These are phyloP conservation scores for Ascochyta rabiei DNA, from an alignment of 2,329 filamentous ascomycete genomes.

Conservation along the genomic window DNA sequence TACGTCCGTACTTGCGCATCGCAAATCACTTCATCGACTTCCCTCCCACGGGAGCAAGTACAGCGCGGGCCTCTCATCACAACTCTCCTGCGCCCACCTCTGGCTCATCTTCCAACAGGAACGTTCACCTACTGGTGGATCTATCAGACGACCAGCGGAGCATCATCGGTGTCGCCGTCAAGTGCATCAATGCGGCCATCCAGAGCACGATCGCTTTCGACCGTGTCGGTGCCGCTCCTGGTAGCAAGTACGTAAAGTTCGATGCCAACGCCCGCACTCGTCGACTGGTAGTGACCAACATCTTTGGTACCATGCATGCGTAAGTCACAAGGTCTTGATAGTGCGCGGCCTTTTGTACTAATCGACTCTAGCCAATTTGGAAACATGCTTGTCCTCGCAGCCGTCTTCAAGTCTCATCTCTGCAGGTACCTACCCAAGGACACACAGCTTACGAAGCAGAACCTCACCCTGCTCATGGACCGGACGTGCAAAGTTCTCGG, in stretches of 20 bases:
- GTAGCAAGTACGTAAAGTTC: slow-evolving; percentile 48
- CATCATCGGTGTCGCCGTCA: slow-evolving; percentile 35
- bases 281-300: slow-evolving; percentile 87
- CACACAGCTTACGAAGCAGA: slow-evolving; percentile 33
- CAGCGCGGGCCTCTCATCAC: slow-evolving; percentile 28
- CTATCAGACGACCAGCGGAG: slow-evolving; percentile 32
- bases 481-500: slow-evolving; percentile 77
- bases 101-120: slow-evolving; percentile 22
- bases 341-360: slow-evolving; percentile 7
- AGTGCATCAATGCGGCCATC: slow-evolving; percentile 66
- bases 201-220: slow-evolving; percentile 86
- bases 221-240: slow-evolving; percentile 54
- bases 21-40: slow-evolving; percentile 59
- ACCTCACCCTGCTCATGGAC: slow-evolving; percentile 33
- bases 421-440: slow-evolving; percentile 39
- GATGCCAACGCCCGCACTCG: slow-evolving; percentile 61
- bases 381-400: slow-evolving; percentile 88
- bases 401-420: slow-evolving; percentile 70
- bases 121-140: slow-evolving; percentile 37
- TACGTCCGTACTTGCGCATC: slow-evolving; percentile 75
- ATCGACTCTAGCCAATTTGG: slow-evolving; percentile 79
- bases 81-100: slow-evolving; percentile 55
- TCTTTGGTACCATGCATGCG: slow-evolving; percentile 60
- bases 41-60: slow-evolving; percentile 53
- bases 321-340: slow-evolving; percentile 24